Base-by-base conservation (phyloP, 805 yeast genomes). In the fission yeast (Schizosaccharomyces pombe) region DNA sequence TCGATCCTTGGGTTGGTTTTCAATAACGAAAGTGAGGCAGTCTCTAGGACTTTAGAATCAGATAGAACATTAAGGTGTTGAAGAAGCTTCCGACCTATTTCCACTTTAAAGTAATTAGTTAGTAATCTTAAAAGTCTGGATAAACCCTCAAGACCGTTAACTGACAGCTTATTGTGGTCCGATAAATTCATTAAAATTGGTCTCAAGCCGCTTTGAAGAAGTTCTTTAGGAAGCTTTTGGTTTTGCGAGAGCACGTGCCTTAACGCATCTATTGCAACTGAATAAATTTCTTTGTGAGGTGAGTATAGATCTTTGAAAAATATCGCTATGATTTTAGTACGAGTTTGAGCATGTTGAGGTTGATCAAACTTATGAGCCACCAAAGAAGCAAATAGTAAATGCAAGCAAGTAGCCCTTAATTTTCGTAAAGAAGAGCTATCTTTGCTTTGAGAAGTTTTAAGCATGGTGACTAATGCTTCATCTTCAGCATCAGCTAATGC, bases 21-120 rank as follows among this genome's bases (percentile, higher is more conserved):
- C 56, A 93, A 73, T 56, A 83, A 94, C 59, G 80, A 85, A 3
- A 80, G 79, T 0, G 95, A 80, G 47, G 84, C 75, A 58, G 79
- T 77, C 55, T 85, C 78, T 43, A 93, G 66, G 0, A 83, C 76
- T 30, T 77, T 75, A 2, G 91, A 85, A 61, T 84, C 87, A 0
- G 97, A 94, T 94, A 95, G 86, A 0, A 96, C 95, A 75, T 80
- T 82, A 59, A 91, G 71, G 66, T 91, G 98, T 63, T 91, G 97
- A 31, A 93, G 72, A 54, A 91, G 68, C 62, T 91, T 91, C 53
- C 86, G 75, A 33, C 99, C 99, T 59, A 91, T 89, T 65, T 91
- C 99, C 19, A 93, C 96, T 64, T 93, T 82, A 72, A 91, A 91
- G 62, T 91, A 89, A 2, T 93, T 85, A 33, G 89, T 86, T 59